Evolutionary conservation across 139 green algal genomes (phyloP).

Genomic region (Picochlorum sp.): DNA sequence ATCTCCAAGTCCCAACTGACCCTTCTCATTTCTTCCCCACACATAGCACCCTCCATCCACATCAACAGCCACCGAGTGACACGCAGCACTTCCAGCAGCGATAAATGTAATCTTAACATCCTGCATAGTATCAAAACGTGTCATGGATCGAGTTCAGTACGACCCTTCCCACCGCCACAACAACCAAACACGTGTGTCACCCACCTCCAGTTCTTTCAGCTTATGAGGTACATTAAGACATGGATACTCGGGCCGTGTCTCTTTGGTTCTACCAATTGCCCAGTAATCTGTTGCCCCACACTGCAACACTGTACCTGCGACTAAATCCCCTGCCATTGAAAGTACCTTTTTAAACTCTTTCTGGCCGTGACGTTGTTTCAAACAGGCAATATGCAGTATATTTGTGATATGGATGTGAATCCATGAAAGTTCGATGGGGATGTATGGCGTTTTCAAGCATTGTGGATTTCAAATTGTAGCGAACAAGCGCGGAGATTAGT

Average conservation of each 20-base stretch:
- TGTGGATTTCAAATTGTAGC: no score
- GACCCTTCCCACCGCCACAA: background rate
- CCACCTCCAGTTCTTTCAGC: slow-evolving; percentile 59
- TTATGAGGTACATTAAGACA: slow-evolving; percentile 58
- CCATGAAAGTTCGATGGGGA: no score
- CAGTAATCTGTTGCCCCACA: slow-evolving; percentile 65
- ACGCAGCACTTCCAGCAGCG: slow-evolving; percentile 54
- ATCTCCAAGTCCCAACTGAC: slow-evolving; percentile 85
- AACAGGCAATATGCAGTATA: background rate
- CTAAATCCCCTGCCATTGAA: slow-evolving; percentile 30
- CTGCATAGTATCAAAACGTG: slow-evolving; percentile 22
- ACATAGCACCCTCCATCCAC: slow-evolving; percentile 61
- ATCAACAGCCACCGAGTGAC: slow-evolving; percentile 65
- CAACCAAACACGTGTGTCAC: background rate
- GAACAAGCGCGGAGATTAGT: no score
- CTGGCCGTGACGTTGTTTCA: background rate
- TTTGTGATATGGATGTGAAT: background rate
- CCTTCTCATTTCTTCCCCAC: slow-evolving; percentile 89
- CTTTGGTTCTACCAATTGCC: slow-evolving; percentile 27
- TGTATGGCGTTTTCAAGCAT: no score
- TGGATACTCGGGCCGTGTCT: slow-evolving; percentile 43
- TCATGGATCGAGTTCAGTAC: background rate
- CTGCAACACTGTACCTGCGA: slow-evolving; percentile 43
- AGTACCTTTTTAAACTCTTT: slow-evolving; percentile 1
- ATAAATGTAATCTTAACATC: slow-evolving; percentile 67